A percentile compares a stretch with the other conserved stretches of the same genome.
Evolutionary conservation across 2,329 filamentous ascomycete species (phyloP).

Genomic region (Fusarium nodosum): DNA sequence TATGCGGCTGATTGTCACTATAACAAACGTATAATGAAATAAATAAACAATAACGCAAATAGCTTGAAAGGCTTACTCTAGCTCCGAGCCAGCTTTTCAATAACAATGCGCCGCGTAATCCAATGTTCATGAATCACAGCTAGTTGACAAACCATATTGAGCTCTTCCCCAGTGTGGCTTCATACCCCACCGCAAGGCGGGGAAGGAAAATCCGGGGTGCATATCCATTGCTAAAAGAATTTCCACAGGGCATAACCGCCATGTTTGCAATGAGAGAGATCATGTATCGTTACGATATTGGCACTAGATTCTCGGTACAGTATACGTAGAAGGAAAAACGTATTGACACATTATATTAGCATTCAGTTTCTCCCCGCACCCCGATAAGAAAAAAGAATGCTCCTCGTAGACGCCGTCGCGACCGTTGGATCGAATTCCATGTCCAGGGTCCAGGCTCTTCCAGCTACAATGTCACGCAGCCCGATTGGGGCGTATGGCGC

Average conservation of each 20-base stretch:
- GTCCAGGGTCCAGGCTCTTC: conserved; percentile 23
- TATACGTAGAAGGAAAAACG: neutral
- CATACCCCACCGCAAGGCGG: conserved; percentile 41
- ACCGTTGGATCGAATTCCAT: neutral
- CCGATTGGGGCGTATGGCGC: conserved; percentile 4
- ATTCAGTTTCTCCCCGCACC: neutral
- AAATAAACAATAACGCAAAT: neutral
- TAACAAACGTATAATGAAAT: neutral
- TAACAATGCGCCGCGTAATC: neutral
- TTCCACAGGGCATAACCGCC: neutral
- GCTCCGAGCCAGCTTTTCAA: neutral
- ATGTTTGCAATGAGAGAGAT: neutral
- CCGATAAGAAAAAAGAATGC: neutral
- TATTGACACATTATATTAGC: neutral
- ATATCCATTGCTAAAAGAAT: conserved; percentile 30
- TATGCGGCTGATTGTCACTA: neutral
- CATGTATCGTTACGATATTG: conserved; percentile 16
- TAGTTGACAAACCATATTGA: conserved; percentile 4
- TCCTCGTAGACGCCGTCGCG: neutral
- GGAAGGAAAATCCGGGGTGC: conserved; percentile 48
- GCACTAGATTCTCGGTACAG: neutral
- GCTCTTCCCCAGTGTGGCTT: conserved; percentile 6
- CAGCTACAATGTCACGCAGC: neutral
- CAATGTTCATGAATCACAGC: neutral
- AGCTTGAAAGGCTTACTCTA: neutral